phyloP scores from a whole-genome alignment of 352 stramenopile genomes.

The Globisporangium sylvaticum region DNA sequence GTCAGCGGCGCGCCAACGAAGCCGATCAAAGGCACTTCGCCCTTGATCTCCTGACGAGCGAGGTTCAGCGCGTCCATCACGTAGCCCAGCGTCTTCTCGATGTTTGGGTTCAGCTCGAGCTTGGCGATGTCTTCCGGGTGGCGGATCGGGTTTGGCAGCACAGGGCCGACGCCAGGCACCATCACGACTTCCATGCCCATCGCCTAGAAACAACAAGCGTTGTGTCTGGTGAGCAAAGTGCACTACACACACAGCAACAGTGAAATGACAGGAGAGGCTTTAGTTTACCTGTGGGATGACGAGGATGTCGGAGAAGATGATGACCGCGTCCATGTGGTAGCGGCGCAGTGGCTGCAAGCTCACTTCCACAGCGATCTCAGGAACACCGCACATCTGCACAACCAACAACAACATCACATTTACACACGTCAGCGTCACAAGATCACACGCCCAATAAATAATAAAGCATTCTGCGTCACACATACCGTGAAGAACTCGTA shows the following conservation, averaged over 20 bases:
- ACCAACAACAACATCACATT: background rate
- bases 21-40: conserved; percentile 95
- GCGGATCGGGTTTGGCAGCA: conserved; percentile 71
- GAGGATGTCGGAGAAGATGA: conserved; percentile 99
- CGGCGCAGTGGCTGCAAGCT: conserved; percentile 95
- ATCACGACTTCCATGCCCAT: conserved; percentile 97
- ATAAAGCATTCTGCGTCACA: background rate
- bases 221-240: background rate
- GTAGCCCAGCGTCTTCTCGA: conserved; percentile 93
- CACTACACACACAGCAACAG: background rate
- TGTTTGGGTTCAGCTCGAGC: conserved; percentile 86
- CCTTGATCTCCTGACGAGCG: conserved; percentile 89
- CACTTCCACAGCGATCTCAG: conserved; percentile 91
- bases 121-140: conserved; percentile 87
- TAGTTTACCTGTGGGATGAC: conserved; percentile 89
- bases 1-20: conserved; percentile 97
- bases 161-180: conserved; percentile 91
- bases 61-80: conserved; percentile 94
- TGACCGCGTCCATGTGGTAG: conserved; percentile 95
- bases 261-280: background rate
- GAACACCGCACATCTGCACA: conserved; percentile 76
- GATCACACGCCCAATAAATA: background rate
- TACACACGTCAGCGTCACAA: background rate
- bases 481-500: conserved; percentile 89
- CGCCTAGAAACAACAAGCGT: conserved; percentile 36